Evolutionary conservation across 2,329 filamentous ascomycete genomes (phyloP).

Genomic region (Pyrenochaeta sp.): DNA sequence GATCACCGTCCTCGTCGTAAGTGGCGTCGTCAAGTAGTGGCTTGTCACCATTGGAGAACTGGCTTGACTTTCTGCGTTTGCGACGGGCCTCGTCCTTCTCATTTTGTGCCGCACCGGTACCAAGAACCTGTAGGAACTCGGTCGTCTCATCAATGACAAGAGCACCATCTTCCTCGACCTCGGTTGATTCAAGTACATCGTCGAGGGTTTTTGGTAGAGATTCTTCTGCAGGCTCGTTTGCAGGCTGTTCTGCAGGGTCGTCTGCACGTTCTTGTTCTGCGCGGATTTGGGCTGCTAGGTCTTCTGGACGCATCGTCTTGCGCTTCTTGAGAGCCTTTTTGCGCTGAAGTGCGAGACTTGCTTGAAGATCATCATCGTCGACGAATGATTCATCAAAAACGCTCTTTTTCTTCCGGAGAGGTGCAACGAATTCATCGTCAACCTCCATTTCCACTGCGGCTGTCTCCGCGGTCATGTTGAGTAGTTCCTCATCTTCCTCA

Average conservation of each 20-base stretch:
- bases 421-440: slow-evolving; percentile 57
- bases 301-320: slow-evolving; percentile 84
- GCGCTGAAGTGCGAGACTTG: slow-evolving; percentile 82
- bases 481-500: slow-evolving; percentile 67
- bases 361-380: slow-evolving; percentile 93
- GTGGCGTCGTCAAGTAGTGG: slow-evolving; percentile 34
- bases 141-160: slow-evolving; percentile 95
- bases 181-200: slow-evolving; percentile 66
- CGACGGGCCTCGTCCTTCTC: slow-evolving; percentile 54
- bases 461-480: slow-evolving; percentile 48
- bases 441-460: slow-evolving; percentile 71
- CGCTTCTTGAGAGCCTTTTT: slow-evolving; percentile 87
- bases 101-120: slow-evolving; percentile 49
- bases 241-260: no score
- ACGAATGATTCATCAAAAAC: slow-evolving; percentile 74
- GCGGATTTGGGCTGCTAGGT: slow-evolving; percentile 80
- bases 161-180: slow-evolving; percentile 66
- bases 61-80: slow-evolving; percentile 52
- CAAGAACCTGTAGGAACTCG: slow-evolving; percentile 88
- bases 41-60: slow-evolving; percentile 31
- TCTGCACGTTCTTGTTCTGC: no score
- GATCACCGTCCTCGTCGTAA: slow-evolving; percentile 61
- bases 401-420: slow-evolving; percentile 66
- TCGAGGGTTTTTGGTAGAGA: no score
- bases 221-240: no score